These are phyloP conservation scores for Colletotrichum sp. DNA, from an alignment of 2,329 filamentous ascomycete genomes.

Conservation along the genomic window DNA sequence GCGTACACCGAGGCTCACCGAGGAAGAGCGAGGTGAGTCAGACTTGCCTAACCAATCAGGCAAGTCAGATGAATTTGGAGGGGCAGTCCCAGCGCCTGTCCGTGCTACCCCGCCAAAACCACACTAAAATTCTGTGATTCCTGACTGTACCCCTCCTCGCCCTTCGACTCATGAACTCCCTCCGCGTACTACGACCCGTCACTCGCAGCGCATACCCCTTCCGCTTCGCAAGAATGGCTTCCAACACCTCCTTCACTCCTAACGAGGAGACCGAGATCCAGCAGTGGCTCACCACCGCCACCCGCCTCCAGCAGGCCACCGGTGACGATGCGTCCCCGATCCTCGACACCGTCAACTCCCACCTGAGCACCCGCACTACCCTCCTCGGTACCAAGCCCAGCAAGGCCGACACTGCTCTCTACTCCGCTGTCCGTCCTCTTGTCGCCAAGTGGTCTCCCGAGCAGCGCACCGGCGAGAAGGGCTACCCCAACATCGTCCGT, in stretches of 20 bases:
- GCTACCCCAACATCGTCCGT: constrained; percentile 89
- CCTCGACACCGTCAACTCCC: constrained; percentile 80
- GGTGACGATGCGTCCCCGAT: constrained; percentile 67
- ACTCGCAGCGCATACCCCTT: constrained; percentile 38
- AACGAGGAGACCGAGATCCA: constrained; percentile 86
- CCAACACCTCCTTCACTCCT: constrained; percentile 75
- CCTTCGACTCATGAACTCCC: constrained; percentile 45
- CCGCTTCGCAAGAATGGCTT: constrained; percentile 62
- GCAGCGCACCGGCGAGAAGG: constrained; percentile 87
- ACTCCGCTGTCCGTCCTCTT: constrained; percentile 76
- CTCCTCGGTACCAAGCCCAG: constrained; percentile 90
- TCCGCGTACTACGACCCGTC: constrained; percentile 41
- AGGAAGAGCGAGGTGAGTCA: neutral
- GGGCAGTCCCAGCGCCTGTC: constrained; percentile 2
- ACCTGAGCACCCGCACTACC: constrained; percentile 88
- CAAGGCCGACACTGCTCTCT: constrained; percentile 84
- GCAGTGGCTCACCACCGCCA: constrained; percentile 84
- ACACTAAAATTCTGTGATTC: constrained; percentile 7
- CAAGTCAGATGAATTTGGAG: neutral
- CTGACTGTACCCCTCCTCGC: neutral
- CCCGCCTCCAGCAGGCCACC: constrained; percentile 65
- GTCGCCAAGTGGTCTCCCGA: constrained; percentile 83
- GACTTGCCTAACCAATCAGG: neutral
- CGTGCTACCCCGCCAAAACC: constrained; percentile 11
- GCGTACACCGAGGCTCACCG: neutral